Percentiles rank a stretch among this genome's conserved stretches.
These are phyloP conservation scores for Apiospora aurea DNA, from an alignment of 2,329 filamentous ascomycete species.

Conservation along the genomic window DNA sequence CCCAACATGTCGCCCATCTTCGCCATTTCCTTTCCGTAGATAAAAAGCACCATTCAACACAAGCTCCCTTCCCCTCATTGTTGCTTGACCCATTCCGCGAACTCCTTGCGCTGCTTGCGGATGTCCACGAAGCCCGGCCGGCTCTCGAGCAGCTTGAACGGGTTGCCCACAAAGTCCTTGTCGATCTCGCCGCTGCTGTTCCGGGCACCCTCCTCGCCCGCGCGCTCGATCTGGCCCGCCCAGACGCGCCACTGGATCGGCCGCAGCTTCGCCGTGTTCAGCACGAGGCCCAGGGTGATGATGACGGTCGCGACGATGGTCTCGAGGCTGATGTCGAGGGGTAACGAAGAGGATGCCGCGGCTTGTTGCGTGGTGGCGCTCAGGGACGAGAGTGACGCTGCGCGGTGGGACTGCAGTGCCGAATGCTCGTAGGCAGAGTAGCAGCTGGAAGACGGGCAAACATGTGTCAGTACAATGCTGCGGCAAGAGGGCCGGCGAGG, in stretches of 20 bases:
- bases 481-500: slow-evolving; percentile 31
- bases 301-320: slow-evolving; percentile 80
- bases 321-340: slow-evolving; percentile 83
- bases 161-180: slow-evolving; percentile 76
- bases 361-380: slow-evolving; percentile 50
- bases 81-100: slow-evolving; percentile 73
- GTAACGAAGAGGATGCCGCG: slow-evolving; percentile 61
- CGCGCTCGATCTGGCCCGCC: slow-evolving; percentile 83
- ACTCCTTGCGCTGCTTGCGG: slow-evolving; percentile 79
- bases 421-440: slow-evolving; percentile 97
- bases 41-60: neutral
- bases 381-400: slow-evolving; percentile 54
- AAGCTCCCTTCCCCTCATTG: slow-evolving; percentile 27
- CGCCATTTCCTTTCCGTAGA: neutral
- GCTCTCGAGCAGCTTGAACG: slow-evolving; percentile 80
- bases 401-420: slow-evolving; percentile 67
- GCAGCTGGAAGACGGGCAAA: slow-evolving; percentile 64
- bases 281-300: slow-evolving; percentile 84
- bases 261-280: slow-evolving; percentile 77
- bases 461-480: slow-evolving; percentile 20
- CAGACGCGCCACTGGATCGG: slow-evolving; percentile 86
- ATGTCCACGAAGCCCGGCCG: slow-evolving; percentile 89
- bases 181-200: slow-evolving; percentile 69
- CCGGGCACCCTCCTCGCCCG: slow-evolving; percentile 68
- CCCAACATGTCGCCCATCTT: neutral